Evolutionary conservation across 2,329 filamentous ascomycete species (phyloP).

Genomic region (Epichloe uncinata): DNA sequence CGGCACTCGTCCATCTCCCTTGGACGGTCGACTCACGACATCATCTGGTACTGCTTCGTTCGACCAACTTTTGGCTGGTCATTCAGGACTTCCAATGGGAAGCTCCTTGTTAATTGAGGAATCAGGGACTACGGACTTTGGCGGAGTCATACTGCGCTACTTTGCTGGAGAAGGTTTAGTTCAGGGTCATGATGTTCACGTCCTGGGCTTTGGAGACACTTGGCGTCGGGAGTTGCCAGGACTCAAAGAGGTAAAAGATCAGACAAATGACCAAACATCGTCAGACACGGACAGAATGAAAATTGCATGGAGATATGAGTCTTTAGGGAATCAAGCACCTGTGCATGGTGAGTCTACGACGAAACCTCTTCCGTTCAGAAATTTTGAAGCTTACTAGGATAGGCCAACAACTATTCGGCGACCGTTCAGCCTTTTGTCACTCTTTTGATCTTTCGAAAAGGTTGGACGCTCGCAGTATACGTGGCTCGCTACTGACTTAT

Average conservation of each 20-base stretch:
- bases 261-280: slow-evolving; percentile 27
- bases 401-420: slow-evolving; percentile 2
- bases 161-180: slow-evolving; percentile 88
- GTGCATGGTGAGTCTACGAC: background rate
- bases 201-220: slow-evolving; percentile 63
- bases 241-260: slow-evolving; percentile 30
- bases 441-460: slow-evolving; percentile 58
- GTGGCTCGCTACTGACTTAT: slow-evolving; percentile 34
- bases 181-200: slow-evolving; percentile 79
- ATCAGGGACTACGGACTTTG: slow-evolving; percentile 86
- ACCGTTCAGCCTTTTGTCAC: slow-evolving; percentile 45
- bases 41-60: slow-evolving; percentile 84
- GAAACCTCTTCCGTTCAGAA: background rate
- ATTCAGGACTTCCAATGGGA: slow-evolving; percentile 72
- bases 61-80: slow-evolving; percentile 73
- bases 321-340: slow-evolving; percentile 44
- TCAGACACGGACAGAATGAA: slow-evolving; percentile 70
- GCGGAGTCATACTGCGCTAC: slow-evolving; percentile 69
- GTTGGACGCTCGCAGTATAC: slow-evolving; percentile 35
- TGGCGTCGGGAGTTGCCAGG: slow-evolving; percentile 82
- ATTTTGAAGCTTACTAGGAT: background rate
- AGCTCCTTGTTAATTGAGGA: slow-evolving; percentile 74
- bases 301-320: slow-evolving; percentile 96
- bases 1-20: slow-evolving; percentile 66
- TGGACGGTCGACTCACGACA: slow-evolving; percentile 77